Evolutionary conservation across 176 grass and related monocot genomes (phyloP), one percentile per base, ranked within the genome.

Genomic region (Zea luxurians): DNA sequence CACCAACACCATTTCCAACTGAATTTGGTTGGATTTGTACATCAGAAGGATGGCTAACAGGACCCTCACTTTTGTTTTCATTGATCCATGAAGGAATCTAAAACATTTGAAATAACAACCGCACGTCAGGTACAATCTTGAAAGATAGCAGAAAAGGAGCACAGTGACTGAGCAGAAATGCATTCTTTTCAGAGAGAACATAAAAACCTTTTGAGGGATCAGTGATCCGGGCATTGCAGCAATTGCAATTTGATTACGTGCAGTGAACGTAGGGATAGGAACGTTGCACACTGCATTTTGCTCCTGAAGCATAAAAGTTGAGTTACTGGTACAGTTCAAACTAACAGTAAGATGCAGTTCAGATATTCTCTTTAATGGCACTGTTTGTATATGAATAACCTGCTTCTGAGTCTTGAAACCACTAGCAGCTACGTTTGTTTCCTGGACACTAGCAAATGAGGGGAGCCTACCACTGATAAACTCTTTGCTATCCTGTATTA

Each of bases 401-500:
- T 86, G 82, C 48, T 85, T 80, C 63, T 83, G 38, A 83, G 37
- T 61, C 82, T 85, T 88, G 66, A 81, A 80, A 81, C 42, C 78
- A 66, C 49, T 17, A 59, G n/a, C 38, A 73, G 58, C 3, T 77
- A 89, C 42, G n/a, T 74, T 77, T 72, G 78, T 17, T 12, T 85
- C 77, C 49, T 66, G 65, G 15, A 36, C 8, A 8, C 41, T 81
- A 66, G 48, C 42, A 59, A 89, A 71, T 1, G 77, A 85, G 12
- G 87, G 63, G 52, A 89, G 37, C 66, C 49, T 37, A 72, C 66
- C 43, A 40, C 48, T 67, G 65, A 72, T 4, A 61, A 81, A 89
- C 5, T 85, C 78, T 72, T 89, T 89, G 48, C 49, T 80, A 73
- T 89, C 87, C 87, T 89, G 82, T 38, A 81, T 77, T 77, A 35